Evolutionary conservation across 441 rosid genomes (phyloP), one percentile per base, ranked within the genome.

Genomic region (Croton laevigatus): DNA sequence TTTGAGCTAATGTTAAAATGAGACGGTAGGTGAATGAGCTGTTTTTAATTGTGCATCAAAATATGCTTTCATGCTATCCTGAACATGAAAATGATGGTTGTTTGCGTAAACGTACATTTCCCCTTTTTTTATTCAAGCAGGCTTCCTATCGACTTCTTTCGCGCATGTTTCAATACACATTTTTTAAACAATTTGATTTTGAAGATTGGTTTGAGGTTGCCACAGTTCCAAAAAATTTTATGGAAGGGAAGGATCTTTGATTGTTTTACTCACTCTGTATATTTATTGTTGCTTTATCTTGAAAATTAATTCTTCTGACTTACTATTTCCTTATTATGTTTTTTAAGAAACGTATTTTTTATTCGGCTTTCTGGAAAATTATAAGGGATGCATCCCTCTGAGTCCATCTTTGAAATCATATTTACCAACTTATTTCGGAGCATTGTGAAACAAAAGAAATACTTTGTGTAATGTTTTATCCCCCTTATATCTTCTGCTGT

Each of bases 331-430:
- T 64, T 20, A 13, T 34, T 19, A 1, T 14, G 49, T 42, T 8
- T 6, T 17, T 62, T 23, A 32, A 62, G 42, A 59, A 37, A 36
- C 63, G 34, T 59, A 59, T 0, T 34, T 36, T 59, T 59, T 36
- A 17, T 59, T 59, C 19, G 27, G 34, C 6, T 59, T 63, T 8
- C 34, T 22, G 38, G 10, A 63, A 44, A 22, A 20, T 17, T 42
- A 44, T 64, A 22, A n/a, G 55, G 55, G 14, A 46, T 37, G 7
- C 8, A 53, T 27, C 36, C 55, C 40, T 45, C 36, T 17, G 3
- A 37, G 55, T 64, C 6, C 55, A 64, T 22, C 68, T 19, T 45
- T 63, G 53, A 63, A 63, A 45, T 63, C 20, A 23, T 22, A 63
- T 4, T 60, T 7, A 13, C 16, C 6, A n/a, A 40, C 22, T 5